Evolutionary conservation across 805 yeast species (phyloP).

Genomic region (Aciculoconidium aculeatum): DNA sequence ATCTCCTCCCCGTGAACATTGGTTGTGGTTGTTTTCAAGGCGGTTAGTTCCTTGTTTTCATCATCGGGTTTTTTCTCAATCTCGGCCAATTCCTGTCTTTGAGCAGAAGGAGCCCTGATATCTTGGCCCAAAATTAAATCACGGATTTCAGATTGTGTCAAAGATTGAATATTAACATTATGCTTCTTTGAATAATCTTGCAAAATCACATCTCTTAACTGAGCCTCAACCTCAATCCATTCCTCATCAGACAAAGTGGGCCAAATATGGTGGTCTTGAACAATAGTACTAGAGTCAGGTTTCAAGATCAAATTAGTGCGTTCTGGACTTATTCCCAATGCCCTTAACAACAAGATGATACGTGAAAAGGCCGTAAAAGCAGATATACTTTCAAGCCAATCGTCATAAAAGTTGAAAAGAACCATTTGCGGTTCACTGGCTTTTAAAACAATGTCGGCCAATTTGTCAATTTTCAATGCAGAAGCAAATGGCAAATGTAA

Average conservation of each 20-base stretch:
- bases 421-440: constrained; percentile 95
- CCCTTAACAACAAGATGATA: constrained; percentile 74
- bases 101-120: constrained; percentile 81
- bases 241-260: constrained; percentile 83
- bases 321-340: constrained; percentile 71
- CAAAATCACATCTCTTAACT: constrained; percentile 80
- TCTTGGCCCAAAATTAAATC: constrained; percentile 94
- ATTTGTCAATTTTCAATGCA: constrained; percentile 73
- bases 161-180: constrained; percentile 76
- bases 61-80: constrained; percentile 45
- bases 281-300: constrained; percentile 65
- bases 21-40: constrained; percentile 74
- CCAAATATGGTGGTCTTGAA: constrained; percentile 85
- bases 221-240: constrained; percentile 87
- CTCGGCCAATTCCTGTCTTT: constrained; percentile 79
- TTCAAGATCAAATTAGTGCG: constrained; percentile 67
- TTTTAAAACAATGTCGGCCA: constrained; percentile 69
- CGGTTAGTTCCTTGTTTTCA: constrained; percentile 53
- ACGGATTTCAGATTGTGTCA: constrained; percentile 90
- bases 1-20: constrained; percentile 97
- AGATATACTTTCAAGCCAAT: constrained; percentile 81
- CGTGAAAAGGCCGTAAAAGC: constrained; percentile 94
- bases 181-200: constrained; percentile 80
- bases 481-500: constrained; percentile 85
- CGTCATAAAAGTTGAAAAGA: constrained; percentile 85